Evolutionary conservation across 2,329 filamentous ascomycete genomes (phyloP), one percentile per base, ranked within the genome.

Genomic region (Pestalotiopsis sp.): DNA sequence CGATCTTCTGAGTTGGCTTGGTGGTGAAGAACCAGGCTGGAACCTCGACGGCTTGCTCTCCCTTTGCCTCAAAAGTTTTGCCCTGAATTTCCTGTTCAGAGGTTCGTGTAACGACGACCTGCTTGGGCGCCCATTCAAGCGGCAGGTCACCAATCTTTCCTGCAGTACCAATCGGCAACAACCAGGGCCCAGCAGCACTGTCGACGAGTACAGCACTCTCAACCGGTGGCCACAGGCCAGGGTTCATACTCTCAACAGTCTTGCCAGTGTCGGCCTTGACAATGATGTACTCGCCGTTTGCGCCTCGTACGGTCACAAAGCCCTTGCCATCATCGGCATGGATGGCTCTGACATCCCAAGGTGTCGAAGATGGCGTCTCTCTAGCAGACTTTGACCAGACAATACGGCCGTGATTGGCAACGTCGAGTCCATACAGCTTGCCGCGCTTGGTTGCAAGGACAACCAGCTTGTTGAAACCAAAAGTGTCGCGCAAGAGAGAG

Each of bases 401-500:
- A 11, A 97, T 83, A 45, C 86, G 86, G 3, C 94, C 94, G 13
- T 91, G 86, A 69, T 90, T 91, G 27, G 91, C 93, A 41, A 91
- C 89, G 78, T 97, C 91, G 23, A 99, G 83, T 3, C 91, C 93
- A 72, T 95, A 92, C 20, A 98, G 82, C 72, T 92, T 91, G 14
- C 95, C 95, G 68, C 90, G 91, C 67, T 89, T 86, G 1, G 95
- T 97, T 5, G 92, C 94, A 64, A 97, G 84, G 68, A 98, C 85
- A 5, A 95, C 88, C 39, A 95, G 83, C 80, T 97, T 97, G 79
- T 93, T 91, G 80, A 98, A 95, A 4, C 95, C 95, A 78, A 98
- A 98, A 52, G 86, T 89, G 75, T 96, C 92, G 17, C 90, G 86
- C 20, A 84, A 82, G n/a, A 91, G 82, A 6, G 84, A 84, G 36